phyloP scores from a whole-genome alignment of 2,329 filamentous ascomycete genomes.

The Blumeria graminis region DNA sequence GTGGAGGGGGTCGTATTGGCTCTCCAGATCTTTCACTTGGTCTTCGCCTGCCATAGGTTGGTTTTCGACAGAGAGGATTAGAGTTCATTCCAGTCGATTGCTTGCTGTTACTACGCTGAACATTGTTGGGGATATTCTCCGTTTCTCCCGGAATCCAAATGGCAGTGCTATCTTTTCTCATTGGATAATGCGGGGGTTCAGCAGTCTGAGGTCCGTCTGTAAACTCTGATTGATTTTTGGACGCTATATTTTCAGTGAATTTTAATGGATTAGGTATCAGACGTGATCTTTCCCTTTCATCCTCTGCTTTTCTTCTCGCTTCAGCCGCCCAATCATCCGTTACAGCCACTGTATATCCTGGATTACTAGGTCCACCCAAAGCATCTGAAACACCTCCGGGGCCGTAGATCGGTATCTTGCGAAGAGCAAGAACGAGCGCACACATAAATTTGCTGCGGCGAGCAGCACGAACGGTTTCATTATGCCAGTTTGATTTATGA shows the following conservation, averaged over 20 bases:
- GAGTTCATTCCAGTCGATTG: no score
- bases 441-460: conserved; percentile 94
- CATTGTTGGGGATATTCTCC: no score
- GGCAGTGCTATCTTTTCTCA: no score
- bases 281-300: conserved; percentile 38
- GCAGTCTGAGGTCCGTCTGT: background rate
- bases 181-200: background rate
- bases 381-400: conserved; percentile 48
- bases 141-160: no score
- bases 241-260: conserved; percentile 1
- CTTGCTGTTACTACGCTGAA: no score
- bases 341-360: conserved; percentile 58
- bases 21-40: no score
- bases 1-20: no score
- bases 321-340: conserved; percentile 39
- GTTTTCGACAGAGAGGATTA: no score
- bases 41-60: no score
- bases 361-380: conserved; percentile 45
- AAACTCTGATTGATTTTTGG: background rate
- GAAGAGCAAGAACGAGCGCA: conserved; percentile 61
- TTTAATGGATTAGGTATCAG: conserved; percentile 27
- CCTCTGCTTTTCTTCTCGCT: conserved; percentile 33
- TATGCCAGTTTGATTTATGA: conserved; percentile 84
- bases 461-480: conserved; percentile 57
- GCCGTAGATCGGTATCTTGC: conserved; percentile 63